Evolutionary conservation across 129 eudicot species (phyloP).

Genomic region (Smallanthus sonchifolius): DNA sequence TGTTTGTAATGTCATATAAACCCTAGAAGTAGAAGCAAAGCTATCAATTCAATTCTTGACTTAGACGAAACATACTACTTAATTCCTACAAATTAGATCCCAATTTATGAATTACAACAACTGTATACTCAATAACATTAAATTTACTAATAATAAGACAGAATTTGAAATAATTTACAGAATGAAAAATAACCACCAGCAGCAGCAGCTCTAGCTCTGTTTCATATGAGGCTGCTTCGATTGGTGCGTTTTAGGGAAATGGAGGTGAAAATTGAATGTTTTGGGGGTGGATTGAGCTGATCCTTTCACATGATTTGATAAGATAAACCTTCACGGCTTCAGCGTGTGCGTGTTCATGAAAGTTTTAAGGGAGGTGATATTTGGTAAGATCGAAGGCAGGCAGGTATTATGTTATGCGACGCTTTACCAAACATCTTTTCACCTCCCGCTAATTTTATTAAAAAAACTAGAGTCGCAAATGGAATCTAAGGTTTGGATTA

Average conservation of each 20-base stretch:
- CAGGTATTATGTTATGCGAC: neutral
- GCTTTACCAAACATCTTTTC: neutral
- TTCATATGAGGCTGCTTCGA: neutral
- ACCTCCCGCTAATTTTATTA: constrained; percentile 13
- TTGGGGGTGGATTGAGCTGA: neutral
- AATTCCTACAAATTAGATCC: constrained; percentile 15
- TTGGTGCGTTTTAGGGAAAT: constrained; percentile 15
- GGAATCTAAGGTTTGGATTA: too few relatives aligned
- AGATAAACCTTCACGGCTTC: constrained; percentile 10
- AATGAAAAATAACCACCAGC: neutral
- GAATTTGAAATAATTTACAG: neutral
- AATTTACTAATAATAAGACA: neutral
- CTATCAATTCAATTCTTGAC: constrained; percentile 23
- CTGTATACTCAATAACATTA: neutral
- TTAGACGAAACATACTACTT: constrained; percentile 16
- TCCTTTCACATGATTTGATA: neutral
- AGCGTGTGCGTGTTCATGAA: neutral
- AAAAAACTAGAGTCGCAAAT: neutral
- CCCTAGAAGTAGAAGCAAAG: constrained; percentile 52
- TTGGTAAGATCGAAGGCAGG: constrained; percentile 16
- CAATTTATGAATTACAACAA: neutral
- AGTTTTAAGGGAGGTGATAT: neutral
- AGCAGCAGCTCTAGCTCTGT: constrained; percentile 2
- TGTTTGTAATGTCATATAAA: constrained; percentile 15
- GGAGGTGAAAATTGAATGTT: neutral